phyloP scores from a whole-genome alignment of 495 filamentous ascomycete genomes.

The Astrocystis sublimbata region DNA sequence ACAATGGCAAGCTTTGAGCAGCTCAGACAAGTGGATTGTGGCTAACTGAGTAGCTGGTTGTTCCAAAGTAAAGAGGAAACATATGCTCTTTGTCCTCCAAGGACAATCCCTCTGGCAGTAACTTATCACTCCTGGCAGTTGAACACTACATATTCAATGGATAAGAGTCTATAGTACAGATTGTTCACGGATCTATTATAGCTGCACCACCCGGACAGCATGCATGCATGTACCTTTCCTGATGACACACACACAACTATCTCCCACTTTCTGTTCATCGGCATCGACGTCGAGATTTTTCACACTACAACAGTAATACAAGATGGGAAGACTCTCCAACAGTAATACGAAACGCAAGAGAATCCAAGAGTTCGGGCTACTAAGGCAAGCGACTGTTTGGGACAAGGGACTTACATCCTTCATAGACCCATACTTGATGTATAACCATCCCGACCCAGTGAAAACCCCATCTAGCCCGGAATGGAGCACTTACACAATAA shows the following conservation, averaged over 20 bases:
- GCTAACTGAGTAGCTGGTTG: background rate
- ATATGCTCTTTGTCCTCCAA: background rate
- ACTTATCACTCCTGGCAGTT: background rate
- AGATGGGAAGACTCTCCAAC: too few species aligned
- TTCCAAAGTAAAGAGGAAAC: background rate
- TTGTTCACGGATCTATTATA: too few species aligned
- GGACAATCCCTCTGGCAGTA: background rate
- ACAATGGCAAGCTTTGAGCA: background rate
- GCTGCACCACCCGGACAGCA: too few species aligned
- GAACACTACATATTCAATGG: background rate
- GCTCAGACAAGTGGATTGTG: background rate
- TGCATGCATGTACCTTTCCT: too few species aligned
- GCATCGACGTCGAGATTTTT: too few species aligned
- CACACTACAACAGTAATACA: too few species aligned
- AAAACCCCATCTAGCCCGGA: background rate
- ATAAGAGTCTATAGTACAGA: background rate
- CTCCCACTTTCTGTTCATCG: too few species aligned
- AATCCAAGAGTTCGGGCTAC: too few species aligned
- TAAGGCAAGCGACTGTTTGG: too few species aligned
- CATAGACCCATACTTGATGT: conserved; percentile 5
- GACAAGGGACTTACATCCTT: conserved; percentile 7
- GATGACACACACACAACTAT: too few species aligned
- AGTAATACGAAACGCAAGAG: too few species aligned
- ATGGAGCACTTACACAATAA: conserved; percentile 7
- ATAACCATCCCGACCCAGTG: background rate